phyloP scores from a whole-genome alignment of 2,329 filamentous ascomycete genomes.

The Fusarium pininemorale region DNA sequence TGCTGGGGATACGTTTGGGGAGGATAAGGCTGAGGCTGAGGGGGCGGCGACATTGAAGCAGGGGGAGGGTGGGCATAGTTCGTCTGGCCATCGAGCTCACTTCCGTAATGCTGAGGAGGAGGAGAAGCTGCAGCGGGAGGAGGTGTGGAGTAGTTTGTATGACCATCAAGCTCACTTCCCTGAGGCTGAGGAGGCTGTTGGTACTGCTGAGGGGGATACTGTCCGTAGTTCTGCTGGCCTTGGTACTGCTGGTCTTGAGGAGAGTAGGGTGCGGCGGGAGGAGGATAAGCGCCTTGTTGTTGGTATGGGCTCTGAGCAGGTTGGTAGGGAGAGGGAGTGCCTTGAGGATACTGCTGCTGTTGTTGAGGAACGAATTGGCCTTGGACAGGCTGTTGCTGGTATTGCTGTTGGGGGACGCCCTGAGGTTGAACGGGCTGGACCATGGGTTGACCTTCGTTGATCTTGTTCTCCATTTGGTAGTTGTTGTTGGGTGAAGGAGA shows the following conservation, averaged over 20 bases:
- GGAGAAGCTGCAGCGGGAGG: constrained; percentile 1
- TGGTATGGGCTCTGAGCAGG: constrained; percentile 44
- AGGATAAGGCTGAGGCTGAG: constrained; percentile 29
- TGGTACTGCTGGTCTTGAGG: constrained; percentile 36
- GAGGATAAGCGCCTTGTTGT: constrained; percentile 41
- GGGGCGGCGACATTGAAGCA: not conserved
- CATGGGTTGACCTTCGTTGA: constrained; percentile 38
- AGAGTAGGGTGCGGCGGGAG: constrained; percentile 34
- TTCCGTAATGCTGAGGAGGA: constrained; percentile 29
- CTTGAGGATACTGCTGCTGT: constrained; percentile 23
- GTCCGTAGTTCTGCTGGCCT: constrained; percentile 25
- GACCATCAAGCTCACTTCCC: constrained; percentile 26
- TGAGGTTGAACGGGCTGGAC: constrained; percentile 28
- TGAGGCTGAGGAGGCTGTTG: constrained; percentile 31
- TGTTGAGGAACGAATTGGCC: constrained; percentile 18
- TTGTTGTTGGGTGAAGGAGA: constrained; percentile 31
- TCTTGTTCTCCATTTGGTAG: constrained; percentile 49
- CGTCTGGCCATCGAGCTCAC: constrained; percentile 26
- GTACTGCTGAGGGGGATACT: constrained; percentile 37
- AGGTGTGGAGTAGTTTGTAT: constrained; percentile 26
- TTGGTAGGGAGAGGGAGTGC: constrained; percentile 24
- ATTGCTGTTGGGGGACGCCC: constrained; percentile 35
- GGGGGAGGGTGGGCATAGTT: constrained; percentile 29
- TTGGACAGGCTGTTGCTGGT: constrained; percentile 28
- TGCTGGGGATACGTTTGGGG: not conserved